Conservation (phyloP, 2,329 filamentous ascomycete genomes). For the Ceratocystis colombiana region DNA sequence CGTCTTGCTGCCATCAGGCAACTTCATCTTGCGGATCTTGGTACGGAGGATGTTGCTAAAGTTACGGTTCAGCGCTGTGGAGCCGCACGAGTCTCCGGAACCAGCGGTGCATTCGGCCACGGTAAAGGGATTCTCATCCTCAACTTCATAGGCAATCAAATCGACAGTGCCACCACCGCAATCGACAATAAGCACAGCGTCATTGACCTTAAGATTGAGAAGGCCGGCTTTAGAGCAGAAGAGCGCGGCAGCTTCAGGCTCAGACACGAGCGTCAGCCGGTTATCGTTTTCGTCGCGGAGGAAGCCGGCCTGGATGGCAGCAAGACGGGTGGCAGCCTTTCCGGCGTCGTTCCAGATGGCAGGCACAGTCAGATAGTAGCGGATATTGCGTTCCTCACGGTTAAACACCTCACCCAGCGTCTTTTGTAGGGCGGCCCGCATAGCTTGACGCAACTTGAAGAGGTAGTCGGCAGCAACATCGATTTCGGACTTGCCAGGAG, state of each 20-base stretch:
- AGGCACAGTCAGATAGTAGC: slow-evolving; percentile 96
- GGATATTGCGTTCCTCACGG: slow-evolving; percentile 93
- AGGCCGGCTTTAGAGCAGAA: slow-evolving; percentile 97
- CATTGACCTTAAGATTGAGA: slow-evolving; percentile 93
- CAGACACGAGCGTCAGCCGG: slow-evolving; percentile 83
- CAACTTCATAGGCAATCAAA: slow-evolving; percentile 97
- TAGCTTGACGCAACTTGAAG: slow-evolving; percentile 93
- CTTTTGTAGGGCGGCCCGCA: slow-evolving; percentile 92
- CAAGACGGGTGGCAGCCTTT: slow-evolving; percentile 90
- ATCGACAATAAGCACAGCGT: slow-evolving; percentile 95
- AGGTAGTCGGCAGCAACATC: slow-evolving; percentile 99
- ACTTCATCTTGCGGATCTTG: slow-evolving; percentile 98
- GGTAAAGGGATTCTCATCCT: slow-evolving; percentile 93
- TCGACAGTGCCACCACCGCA: slow-evolving; percentile 98
- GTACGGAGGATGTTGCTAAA: slow-evolving; percentile 96
- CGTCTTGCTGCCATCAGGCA: slow-evolving; percentile 91
- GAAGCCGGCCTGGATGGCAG: slow-evolving; percentile 94
- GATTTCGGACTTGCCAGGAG: slow-evolving; percentile 95
- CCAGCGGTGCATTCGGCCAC: slow-evolving; percentile 95
- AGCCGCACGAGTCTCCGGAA: slow-evolving; percentile 94
- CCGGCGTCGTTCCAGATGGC: slow-evolving; percentile 99
- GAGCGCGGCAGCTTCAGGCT: slow-evolving; percentile 91
- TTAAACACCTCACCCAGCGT: slow-evolving; percentile 96
- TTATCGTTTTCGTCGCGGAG: slow-evolving; percentile 96
- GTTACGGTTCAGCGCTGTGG: slow-evolving; percentile 94